Conservation (phyloP, 2,329 filamentous ascomycete species). For the Xenoacremonium recifei region DNA sequence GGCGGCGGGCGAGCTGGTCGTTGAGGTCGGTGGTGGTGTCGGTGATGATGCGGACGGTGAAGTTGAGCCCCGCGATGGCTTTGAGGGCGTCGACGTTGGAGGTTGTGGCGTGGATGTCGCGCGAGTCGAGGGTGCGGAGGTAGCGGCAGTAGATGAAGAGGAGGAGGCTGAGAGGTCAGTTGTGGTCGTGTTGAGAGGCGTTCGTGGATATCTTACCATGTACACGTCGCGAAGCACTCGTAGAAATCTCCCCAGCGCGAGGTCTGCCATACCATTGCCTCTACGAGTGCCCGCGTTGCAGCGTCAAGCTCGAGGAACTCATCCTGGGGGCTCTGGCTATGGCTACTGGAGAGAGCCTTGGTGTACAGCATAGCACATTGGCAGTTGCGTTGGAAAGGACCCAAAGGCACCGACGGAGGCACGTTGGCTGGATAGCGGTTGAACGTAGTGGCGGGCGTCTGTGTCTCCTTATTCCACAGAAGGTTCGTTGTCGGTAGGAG, state of each 20-base stretch:
- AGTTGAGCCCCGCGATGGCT: slow-evolving; percentile 36
- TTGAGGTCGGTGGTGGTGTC: slow-evolving; percentile 36
- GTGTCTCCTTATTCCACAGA: slow-evolving; percentile 29
- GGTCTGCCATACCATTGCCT: slow-evolving; percentile 33
- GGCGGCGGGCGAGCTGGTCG: slow-evolving; percentile 29
- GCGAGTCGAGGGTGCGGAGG: slow-evolving; percentile 25
- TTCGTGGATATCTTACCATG: slow-evolving; percentile 24
- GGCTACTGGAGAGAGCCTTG: slow-evolving; percentile 26
- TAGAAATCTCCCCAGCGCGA: slow-evolving; percentile 34
- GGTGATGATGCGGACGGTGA: slow-evolving; percentile 34
- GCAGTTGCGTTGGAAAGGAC: slow-evolving; percentile 34
- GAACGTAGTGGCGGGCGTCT: slow-evolving; percentile 18
- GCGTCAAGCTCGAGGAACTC: slow-evolving; percentile 33
- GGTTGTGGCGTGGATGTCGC: slow-evolving; percentile 17
- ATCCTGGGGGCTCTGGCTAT: slow-evolving; percentile 12
- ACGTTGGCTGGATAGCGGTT: slow-evolving; percentile 28
- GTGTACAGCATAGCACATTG: slow-evolving; percentile 35
- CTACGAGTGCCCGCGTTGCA: slow-evolving; percentile 29
- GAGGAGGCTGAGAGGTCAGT: slow-evolving; percentile 26
- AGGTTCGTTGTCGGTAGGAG: slow-evolving; percentile 34
- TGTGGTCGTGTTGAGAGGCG: neutral
- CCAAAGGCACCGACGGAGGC: slow-evolving; percentile 28
- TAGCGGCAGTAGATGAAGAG: slow-evolving; percentile 34
- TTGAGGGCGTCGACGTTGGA: slow-evolving; percentile 31
- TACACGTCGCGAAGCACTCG: slow-evolving; percentile 34